phyloP scores from a whole-genome alignment of 192 early-diverging fungal species.

The Phycomyces nitens region DNA sequence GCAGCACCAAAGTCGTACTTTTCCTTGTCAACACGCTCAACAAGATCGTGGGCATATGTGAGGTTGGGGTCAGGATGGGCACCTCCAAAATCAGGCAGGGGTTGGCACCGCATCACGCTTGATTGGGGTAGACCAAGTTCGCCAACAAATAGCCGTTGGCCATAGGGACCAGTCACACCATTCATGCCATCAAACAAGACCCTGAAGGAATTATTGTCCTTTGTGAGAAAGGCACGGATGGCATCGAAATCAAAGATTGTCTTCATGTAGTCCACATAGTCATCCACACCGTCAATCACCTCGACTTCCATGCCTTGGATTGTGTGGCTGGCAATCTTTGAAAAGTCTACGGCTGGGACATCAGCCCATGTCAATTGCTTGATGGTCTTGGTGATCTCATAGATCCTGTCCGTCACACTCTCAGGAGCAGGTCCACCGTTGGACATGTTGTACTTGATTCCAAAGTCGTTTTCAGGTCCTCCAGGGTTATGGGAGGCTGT shows the following conservation, averaged over 20 bases:
- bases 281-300: conserved; percentile 82
- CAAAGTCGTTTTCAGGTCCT: conserved; percentile 96
- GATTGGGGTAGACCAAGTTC: conserved; percentile 82
- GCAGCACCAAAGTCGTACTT: conserved; percentile 87
- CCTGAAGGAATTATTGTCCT: conserved; percentile 65
- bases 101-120: conserved; percentile 78
- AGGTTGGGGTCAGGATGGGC: conserved; percentile 98
- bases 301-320: conserved; percentile 73
- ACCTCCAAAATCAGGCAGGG: conserved; percentile 89
- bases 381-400: conserved; percentile 74
- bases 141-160: conserved; percentile 75
- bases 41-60: conserved; percentile 93
- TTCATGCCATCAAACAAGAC: conserved; percentile 95
- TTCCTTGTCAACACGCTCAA: conserved; percentile 82
- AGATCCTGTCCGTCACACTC: conserved; percentile 89
- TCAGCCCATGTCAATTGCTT: conserved; percentile 60
- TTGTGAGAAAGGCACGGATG: conserved; percentile 72
- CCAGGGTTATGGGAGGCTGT: conserved; percentile 99
- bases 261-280: conserved; percentile 86
- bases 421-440: conserved; percentile 98
- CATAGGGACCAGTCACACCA: conserved; percentile 97
- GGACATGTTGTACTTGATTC: conserved; percentile 96
- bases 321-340: conserved; percentile 56
- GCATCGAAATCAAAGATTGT: conserved; percentile 90
- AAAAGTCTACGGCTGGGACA: conserved; percentile 72